Evolutionary conservation across 1,284 basidiomycete species (phyloP), one percentile per base, ranked within the genome.

Genomic region (Irpex sp.): DNA sequence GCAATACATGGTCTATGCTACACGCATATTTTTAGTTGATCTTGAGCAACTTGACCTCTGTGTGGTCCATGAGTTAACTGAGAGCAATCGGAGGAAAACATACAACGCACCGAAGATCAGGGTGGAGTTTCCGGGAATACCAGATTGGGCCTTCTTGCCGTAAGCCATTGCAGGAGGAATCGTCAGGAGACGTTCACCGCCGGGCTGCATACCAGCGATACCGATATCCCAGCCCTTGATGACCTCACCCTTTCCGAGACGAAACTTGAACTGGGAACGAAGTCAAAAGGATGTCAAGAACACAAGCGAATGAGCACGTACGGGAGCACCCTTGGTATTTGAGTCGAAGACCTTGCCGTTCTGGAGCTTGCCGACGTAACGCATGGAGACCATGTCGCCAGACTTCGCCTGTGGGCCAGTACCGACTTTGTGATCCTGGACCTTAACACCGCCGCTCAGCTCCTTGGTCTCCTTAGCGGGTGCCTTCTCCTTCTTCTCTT

Each of bases 341-440:
- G 87, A 81, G 78, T 98, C 96, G 70, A 98, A 98, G 53, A 91
- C 75, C 74, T 92, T 94, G 68, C 94, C 95, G 73, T 90, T 89
- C 67, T 79, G 77, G 55, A 98, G 84, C 79, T 95, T 96, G 69
- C 94, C 96, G 68, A 95, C 87, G 76, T 96, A 96, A 60, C 94
- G 84, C 92, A 98, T 94, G 66, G 81, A 82, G 61, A 98, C 83
- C 62, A 82, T 88, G 78, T 91, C 88, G 53, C 96, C 96, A 62
- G 87, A 84, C 82, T 97, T 97, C 39, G 93, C 95, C 71, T 81
- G 81, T 37, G 91, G 88, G 19, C 96, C 96, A 7, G 83, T 84
- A 58, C 96, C 96, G 53, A 86, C 71, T 73, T 89, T 95, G 70
- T 82, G 76, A 74, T 97, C 96, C 69, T 85, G 81, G 68, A 95